Percentiles rank a stretch among this genome's conserved stretches.
Conservation (phyloP, 1,139 yeast genomes). For the Pichia sp. region DNA sequence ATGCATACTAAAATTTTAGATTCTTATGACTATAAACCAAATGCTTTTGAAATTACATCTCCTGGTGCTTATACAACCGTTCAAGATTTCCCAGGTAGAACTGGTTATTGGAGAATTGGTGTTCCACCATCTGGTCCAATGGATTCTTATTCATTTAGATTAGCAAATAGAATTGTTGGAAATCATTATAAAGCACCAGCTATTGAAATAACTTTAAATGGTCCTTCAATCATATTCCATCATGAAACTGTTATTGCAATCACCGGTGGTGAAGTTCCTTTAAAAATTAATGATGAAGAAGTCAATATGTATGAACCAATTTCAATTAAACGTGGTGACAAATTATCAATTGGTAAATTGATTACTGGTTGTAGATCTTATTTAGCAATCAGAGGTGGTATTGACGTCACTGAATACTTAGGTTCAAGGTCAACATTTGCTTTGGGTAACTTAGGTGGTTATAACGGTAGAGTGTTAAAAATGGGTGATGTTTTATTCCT, state of each 20-base stretch:
- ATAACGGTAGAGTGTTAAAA: constrained; percentile 85
- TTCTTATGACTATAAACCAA: constrained; percentile 69
- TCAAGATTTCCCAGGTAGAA: constrained; percentile 94
- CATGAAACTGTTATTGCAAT: constrained; percentile 69
- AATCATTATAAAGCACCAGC: constrained; percentile 79
- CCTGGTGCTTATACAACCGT: constrained; percentile 96
- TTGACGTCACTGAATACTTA: constrained; percentile 87
- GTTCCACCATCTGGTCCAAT: constrained; percentile 99
- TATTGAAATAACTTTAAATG: constrained; percentile 78
- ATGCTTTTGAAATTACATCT: constrained; percentile 71
- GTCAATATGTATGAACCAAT: constrained; percentile 65
- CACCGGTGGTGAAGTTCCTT: constrained; percentile 74
- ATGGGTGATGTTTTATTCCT: constrained; percentile 86
- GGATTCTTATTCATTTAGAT: constrained; percentile 85
- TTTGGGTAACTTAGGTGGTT: constrained; percentile 89
- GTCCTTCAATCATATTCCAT: constrained; percentile 83
- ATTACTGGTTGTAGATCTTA: constrained; percentile 82
- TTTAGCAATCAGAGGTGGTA: constrained; percentile 84
- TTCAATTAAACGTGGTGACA: constrained; percentile 64
- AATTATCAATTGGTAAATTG: constrained; percentile 72
- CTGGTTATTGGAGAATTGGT: constrained; percentile 84
- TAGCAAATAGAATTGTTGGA: constrained; percentile 88
- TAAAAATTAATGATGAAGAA: constrained; percentile 57
- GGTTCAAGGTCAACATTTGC: constrained; percentile 98
- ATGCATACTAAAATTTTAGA: constrained; percentile 87